A percentile compares a stretch with the other conserved stretches of the same genome.
Conservation (phyloP, 768 basidiomycete species). For the Russula earlei region DNA sequence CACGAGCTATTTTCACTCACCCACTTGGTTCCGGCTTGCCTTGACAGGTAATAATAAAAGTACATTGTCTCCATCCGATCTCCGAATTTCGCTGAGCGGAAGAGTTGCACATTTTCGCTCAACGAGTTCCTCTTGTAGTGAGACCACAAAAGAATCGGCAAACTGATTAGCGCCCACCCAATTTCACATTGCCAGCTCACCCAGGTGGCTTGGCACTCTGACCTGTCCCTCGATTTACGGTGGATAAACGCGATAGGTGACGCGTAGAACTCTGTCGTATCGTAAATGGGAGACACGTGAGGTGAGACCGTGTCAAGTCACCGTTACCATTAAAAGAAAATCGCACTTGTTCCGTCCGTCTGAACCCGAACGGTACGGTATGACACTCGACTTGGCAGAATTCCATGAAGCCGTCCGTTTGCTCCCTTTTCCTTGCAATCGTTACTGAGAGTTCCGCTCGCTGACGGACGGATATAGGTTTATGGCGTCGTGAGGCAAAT, state of each 20-base stretch:
- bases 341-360: too few relatives aligned
- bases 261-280: background rate
- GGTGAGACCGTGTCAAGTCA: too few relatives aligned
- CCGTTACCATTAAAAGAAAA: too few relatives aligned
- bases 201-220: background rate
- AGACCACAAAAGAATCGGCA: too few relatives aligned
- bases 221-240: too few relatives aligned
- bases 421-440: background rate
- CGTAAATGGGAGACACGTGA: too few relatives aligned
- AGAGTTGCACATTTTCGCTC: too few relatives aligned
- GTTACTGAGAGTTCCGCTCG: background rate
- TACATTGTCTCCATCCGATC: background rate
- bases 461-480: slow-evolving; percentile 45
- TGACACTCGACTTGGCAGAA: slow-evolving; percentile 44
- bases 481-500: slow-evolving; percentile 66
- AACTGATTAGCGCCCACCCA: background rate
- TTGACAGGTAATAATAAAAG: background rate
- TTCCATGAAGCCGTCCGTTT: slow-evolving; percentile 49
- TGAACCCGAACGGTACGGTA: too few relatives aligned
- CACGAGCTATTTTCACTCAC: slow-evolving; percentile 5
- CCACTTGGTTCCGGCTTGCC: background rate
- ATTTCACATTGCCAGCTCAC: slow-evolving; percentile 2
- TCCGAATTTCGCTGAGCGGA: background rate
- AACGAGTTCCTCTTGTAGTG: too few relatives aligned
- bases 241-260: background rate